Evolutionary conservation across 1,284 basidiomycete species (phyloP), one percentile per base, ranked within the genome.

Genomic region (Trichosporon coremiiforme): DNA sequence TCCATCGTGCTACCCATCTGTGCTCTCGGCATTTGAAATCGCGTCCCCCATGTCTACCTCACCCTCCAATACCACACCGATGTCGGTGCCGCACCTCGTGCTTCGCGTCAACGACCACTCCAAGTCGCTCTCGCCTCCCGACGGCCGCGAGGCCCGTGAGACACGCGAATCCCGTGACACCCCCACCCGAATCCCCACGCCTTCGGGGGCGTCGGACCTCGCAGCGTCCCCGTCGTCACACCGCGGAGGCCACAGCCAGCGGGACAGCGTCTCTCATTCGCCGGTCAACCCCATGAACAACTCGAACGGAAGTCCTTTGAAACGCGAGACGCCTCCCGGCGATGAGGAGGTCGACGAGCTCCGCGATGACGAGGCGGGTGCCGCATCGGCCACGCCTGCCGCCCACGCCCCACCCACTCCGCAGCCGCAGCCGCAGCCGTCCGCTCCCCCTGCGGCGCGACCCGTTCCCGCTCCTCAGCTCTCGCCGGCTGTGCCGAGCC

Each of bases 321-420:
- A 68, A 33, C 67, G 45, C 38, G 70, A 71, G 38, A 65, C 50
- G 12, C 60, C 65, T 10, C 38, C 38, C 10, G 68, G 70, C 25
- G 74, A 75, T 17, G 74, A 75, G 64, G 74, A 75, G 66, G 33
- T 73, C 6, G 74, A 75, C 65, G 74, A 75, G 66, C 74, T 75
- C 45, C 63, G 65, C 15, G 74, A 75, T 20, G 72, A 73, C 65
- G 72, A 71, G 31, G 70, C 68, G 9, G 25, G 57, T 4, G 68
- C 20, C 17, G 57, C 70, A 1, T 45, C 68, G 36, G 22, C 67
- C 2, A 57, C 66, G n/a, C 35, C 57, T 33, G 15, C 66, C 36
- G 36, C 36, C 10, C 50, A 38, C 12, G 47, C 31, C 22, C 45
- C 60, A n/a, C 45, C 41, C 45, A 64, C 45, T 20, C 67, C 25